Evolutionary conservation across 75 land plant genomes (phyloP).

Genomic region (Cupressus sempervirens): DNA sequence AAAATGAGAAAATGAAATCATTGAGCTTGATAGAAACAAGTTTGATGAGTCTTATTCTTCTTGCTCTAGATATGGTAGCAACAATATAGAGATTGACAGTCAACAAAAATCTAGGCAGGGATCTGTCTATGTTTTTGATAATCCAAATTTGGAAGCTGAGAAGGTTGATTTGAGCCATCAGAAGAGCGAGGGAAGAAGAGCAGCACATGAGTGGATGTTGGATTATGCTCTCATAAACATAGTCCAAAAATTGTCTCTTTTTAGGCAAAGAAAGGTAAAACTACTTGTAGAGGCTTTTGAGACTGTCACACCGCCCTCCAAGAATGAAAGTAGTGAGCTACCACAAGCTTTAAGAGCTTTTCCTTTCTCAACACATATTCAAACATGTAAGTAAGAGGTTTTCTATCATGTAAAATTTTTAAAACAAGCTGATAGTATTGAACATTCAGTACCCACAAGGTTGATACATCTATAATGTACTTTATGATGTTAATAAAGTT

Average conservation of each 20-base stretch:
- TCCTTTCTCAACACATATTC: constrained; percentile 23
- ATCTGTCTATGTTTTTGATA: too few species aligned
- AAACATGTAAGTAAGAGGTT: constrained; percentile 30
- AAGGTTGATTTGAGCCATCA: constrained; percentile 69
- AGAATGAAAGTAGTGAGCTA: constrained; percentile 13
- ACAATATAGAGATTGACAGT: background rate
- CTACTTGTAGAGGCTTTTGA: constrained; percentile 87
- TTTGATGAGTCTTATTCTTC: background rate
- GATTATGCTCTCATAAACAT: constrained; percentile 52
- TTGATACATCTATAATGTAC: background rate
- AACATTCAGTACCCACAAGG: background rate
- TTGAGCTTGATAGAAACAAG: background rate
- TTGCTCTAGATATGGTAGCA: background rate
- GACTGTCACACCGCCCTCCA: constrained; percentile 39
- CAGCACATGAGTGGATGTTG: constrained; percentile 82
- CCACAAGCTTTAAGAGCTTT: constrained; percentile 14
- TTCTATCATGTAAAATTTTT: background rate
- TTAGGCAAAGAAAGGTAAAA: constrained; percentile 50
- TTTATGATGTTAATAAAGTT: background rate
- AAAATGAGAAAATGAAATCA: background rate
- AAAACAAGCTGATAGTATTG: background rate
- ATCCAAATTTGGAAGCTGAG: constrained; percentile 40
- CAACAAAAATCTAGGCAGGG: background rate
- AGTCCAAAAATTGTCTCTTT: constrained; percentile 50
- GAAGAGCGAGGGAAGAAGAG: constrained; percentile 53